Evolutionary conservation across 1,139 yeast species (phyloP), one percentile per base, ranked within the genome.

Genomic region (Hanseniaspora uvarum): DNA sequence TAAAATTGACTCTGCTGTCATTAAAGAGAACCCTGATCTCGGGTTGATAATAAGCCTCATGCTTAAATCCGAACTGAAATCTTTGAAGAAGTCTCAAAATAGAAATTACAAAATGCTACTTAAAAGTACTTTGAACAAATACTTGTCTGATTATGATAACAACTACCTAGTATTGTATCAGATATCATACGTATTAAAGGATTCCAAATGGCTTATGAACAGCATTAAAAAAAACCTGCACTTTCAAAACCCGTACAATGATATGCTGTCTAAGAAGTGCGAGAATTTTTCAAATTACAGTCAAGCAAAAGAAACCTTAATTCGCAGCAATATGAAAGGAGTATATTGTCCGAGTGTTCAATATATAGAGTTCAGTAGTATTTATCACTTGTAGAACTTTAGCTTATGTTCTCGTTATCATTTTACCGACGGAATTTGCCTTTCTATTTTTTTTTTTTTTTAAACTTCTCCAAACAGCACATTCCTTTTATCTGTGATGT

Each of bases 201-300:
- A 49, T 21, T 40, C 28, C 24, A 49, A 49, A 24, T 49, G 52
- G 52, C 33, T 49, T 1, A 12, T 49, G 44, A 49, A 49, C 19
- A 41, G 46, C 23, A 49, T 49, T 7, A 41, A 40, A 11, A 49
- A 49, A 19, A 49, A 31, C 10, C 14, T 12, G 1, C 8, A 3
- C 5, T 49, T 49, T 31, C 12, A 14, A 12, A 24, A 26, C 23
- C 46, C 46, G 16, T 49, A 49, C 16, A 28, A 18, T 1, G 37
- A 12, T 16, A 5, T 46, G 3, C 16, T 46, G 41, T 21, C 28
- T 12, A 6, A 21, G 12, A 19, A 38, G 16, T 14, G 16, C 12
- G 24, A 38, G 14, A 21, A 14, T 3, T 38, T 38, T 38, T 21
- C 4, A 11, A 24, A 24, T 6, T 38, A 38, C 11, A 14, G 14